Conservation (phyloP, 768 basidiomycete genomes). For the Suillus tomentosus region DNA sequence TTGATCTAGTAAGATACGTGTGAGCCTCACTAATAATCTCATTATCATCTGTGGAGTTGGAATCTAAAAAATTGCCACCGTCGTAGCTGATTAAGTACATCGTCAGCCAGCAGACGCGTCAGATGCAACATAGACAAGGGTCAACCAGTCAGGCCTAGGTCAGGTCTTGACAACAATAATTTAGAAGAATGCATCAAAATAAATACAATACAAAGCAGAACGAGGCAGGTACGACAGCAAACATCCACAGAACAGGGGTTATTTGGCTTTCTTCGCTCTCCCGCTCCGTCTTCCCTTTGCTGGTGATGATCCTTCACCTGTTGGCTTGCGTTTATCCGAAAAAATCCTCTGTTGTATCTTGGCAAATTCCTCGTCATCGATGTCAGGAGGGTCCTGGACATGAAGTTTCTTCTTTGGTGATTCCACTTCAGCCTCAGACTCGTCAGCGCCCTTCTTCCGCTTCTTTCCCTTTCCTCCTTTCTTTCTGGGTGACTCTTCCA, state of each 20-base stretch:
- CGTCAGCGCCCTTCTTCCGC: slow-evolving; percentile 43
- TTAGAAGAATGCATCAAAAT: background rate
- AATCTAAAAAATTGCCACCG: background rate
- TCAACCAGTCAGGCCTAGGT: background rate
- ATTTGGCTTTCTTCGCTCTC: slow-evolving; percentile 40
- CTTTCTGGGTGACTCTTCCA: slow-evolving; percentile 39
- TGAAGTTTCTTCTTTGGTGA: slow-evolving; percentile 54
- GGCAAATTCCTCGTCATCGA: slow-evolving; percentile 67
- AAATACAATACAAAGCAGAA: background rate
- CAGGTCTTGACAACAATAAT: background rate
- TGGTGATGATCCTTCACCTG: slow-evolving; percentile 24
- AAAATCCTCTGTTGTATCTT: slow-evolving; percentile 60
- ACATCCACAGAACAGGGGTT: slow-evolving; percentile 4
- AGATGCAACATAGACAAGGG: background rate
- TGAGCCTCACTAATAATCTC: slow-evolving; percentile 32
- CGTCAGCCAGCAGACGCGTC: background rate
- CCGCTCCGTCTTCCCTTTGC: slow-evolving; percentile 30
- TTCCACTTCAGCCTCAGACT: slow-evolving; percentile 36
- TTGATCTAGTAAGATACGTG: slow-evolving; percentile 79
- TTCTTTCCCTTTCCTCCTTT: slow-evolving; percentile 54
- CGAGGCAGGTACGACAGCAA: background rate
- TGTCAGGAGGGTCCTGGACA: slow-evolving; percentile 51
- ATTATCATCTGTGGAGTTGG: background rate
- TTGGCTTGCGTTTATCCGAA: slow-evolving; percentile 42
- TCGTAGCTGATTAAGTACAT: background rate